Conservation (phyloP, 768 basidiomycete species). For the Tricholoma furcatifolium region DNA sequence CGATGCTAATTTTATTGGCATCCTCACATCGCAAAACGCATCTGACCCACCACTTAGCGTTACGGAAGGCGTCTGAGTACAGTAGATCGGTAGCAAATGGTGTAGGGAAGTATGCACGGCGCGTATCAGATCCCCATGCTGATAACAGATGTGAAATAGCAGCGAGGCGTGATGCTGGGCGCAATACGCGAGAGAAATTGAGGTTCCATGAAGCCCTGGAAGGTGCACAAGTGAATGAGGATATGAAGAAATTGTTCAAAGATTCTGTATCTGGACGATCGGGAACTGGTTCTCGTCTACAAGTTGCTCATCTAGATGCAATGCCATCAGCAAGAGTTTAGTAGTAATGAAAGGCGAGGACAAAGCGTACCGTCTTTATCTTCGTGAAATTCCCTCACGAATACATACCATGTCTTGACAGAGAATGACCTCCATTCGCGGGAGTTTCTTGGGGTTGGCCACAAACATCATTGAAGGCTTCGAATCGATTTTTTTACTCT, state of each 20-base stretch:
- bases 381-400: constrained; percentile 94
- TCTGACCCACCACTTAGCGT: too few species aligned
- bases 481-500: too few species aligned
- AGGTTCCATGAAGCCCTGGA: not conserved
- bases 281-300: constrained; percentile 97
- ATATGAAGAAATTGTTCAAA: constrained; percentile 37
- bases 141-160: constrained; percentile 2
- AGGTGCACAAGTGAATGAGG: not conserved
- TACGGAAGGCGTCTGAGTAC: constrained; percentile 4
- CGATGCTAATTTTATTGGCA: too few species aligned
- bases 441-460: constrained; percentile 98
- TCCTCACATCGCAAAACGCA: too few species aligned
- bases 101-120: not conserved
- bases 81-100: not conserved
- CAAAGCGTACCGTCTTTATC: constrained; percentile 85
- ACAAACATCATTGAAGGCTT: constrained; percentile 99
- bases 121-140: not conserved
- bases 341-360: not conserved
- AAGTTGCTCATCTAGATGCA: constrained; percentile 83
- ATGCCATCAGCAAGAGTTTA: not conserved
- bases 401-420: constrained; percentile 93
- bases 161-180: too few species aligned
- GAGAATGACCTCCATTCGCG: constrained; percentile 89
- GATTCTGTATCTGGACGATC: constrained; percentile 84
- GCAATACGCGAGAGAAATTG: not conserved